These are phyloP conservation scores for Kappamyces sp. DNA, from an alignment of 192 early-diverging fungal genomes.

Conservation along the genomic window DNA sequence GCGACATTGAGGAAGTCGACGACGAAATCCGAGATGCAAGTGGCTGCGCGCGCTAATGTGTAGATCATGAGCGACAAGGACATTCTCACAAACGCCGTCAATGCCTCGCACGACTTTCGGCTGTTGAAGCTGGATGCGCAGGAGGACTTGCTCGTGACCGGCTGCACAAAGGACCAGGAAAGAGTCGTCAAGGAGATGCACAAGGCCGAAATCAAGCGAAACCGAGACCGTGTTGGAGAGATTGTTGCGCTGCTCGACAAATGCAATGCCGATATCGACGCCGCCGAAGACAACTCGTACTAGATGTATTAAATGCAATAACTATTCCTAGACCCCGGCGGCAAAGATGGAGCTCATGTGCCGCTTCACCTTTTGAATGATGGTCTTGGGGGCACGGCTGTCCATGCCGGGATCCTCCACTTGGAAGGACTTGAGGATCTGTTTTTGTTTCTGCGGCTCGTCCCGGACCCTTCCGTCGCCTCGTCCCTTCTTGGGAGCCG, in stretches of 20 bases:
- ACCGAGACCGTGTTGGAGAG: constrained; percentile 50
- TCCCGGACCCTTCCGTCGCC: no score
- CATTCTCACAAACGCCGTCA: constrained; percentile 49
- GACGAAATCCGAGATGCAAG: constrained; percentile 40
- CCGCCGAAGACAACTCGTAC: constrained; percentile 50
- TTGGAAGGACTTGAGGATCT: no score
- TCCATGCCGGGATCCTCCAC: no score
- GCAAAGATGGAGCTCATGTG: no score
- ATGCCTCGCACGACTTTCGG: constrained; percentile 54
- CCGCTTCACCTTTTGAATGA: no score
- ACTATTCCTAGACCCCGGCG: no score
- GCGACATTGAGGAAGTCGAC: constrained; percentile 47
- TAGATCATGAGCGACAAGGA: constrained; percentile 59
- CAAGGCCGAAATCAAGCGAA: constrained; percentile 43
- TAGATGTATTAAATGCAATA: constrained; percentile 9
- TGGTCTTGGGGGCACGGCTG: no score
- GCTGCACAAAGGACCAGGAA: constrained; percentile 45
- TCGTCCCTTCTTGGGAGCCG: no score
- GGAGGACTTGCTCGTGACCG: constrained; percentile 51
- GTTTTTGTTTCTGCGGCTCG: no score
- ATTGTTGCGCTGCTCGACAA: constrained; percentile 54
- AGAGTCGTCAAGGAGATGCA: constrained; percentile 37
- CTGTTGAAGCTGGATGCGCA: constrained; percentile 49
- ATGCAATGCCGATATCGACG: constrained; percentile 47
- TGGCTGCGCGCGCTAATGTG: not conserved